Percentiles rank a stretch among this genome's conserved stretches.
phyloP scores from a whole-genome alignment of 305 asterid species.

The Fraxinus albicans region DNA sequence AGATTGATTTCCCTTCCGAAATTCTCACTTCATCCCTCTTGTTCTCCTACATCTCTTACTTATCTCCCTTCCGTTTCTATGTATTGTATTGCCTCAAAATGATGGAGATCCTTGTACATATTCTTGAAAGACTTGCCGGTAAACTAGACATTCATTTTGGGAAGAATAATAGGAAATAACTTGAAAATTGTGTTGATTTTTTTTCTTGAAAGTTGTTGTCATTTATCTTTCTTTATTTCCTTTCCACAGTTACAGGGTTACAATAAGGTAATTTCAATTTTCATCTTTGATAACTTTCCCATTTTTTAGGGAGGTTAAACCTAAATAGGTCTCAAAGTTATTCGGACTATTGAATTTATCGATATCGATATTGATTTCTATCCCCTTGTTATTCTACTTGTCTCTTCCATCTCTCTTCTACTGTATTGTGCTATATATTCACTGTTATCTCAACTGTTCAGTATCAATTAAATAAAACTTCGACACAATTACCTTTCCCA shows the following conservation, averaged over 20 bases:
- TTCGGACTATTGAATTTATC: background rate
- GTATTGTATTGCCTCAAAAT: background rate
- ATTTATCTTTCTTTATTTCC: background rate
- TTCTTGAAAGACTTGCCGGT: background rate
- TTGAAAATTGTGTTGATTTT: background rate
- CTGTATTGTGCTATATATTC: background rate
- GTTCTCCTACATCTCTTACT: background rate
- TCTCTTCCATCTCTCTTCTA: background rate
- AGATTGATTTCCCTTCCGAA: background rate
- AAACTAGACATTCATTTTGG: background rate
- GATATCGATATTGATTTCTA: background rate
- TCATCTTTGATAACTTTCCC: background rate
- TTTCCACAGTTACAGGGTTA: background rate
- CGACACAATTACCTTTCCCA: slow-evolving; percentile 70
- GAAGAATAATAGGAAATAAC: background rate
- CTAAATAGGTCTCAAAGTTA: background rate
- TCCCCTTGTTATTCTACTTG: background rate
- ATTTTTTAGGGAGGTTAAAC: background rate
- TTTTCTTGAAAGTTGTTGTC: background rate
- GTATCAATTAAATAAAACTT: background rate
- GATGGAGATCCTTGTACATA: background rate
- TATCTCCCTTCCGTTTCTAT: background rate
- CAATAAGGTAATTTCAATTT: background rate
- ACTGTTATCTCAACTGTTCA: background rate
- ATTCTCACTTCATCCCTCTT: background rate